Evolutionary conservation across 1,139 yeast species (phyloP), one percentile per base, ranked within the genome.

Genomic region (Diutina mesorugosa): DNA sequence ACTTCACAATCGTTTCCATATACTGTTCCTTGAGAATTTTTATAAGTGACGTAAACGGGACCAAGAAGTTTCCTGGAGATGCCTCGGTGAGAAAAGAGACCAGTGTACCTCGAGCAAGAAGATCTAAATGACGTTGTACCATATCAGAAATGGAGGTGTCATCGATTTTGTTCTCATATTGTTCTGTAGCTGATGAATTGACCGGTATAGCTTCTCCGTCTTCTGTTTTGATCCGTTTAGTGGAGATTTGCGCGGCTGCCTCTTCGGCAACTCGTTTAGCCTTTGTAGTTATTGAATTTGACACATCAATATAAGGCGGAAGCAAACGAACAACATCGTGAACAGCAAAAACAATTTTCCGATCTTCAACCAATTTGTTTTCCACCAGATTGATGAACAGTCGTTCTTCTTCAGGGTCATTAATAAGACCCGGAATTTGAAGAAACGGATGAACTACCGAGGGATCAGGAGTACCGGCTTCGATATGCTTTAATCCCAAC

Each of bases 1-100:
- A 70, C 51, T 82, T 78, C 54, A 88, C 72, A 38, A 87, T 67
- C 32, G 80, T 74, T 60, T 88, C 95, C 65, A 80, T 85, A 21
- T 81, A 80, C 56, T 74, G 72, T 51, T 79, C 78, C 63, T 82
- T 81, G 47, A 88, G 67, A 6, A 68, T 62, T 16, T 76, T 72
- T 47, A 72, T 68, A 29, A 85, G 64, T 51, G 77, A 67, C 7
- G 70, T 66, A 63, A 71, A 76, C 29, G 80, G 79, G 9, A 77
- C 68, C 14, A 76, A 69, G 61, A 67, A 76, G 0, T 68, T 65
- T 3, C 80, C 80, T 1, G 79, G 79, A 6, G 73, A 67, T 28
- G 69, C 64, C 60, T 76, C 79, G 21, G 65, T 61, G 51, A 67
- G 59, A 50, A 67, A 67, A 57, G 58, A 58, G 12, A 56, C 57